Conservation (phyloP, 345 rosid genomes). For the Citrus australasica region DNA sequence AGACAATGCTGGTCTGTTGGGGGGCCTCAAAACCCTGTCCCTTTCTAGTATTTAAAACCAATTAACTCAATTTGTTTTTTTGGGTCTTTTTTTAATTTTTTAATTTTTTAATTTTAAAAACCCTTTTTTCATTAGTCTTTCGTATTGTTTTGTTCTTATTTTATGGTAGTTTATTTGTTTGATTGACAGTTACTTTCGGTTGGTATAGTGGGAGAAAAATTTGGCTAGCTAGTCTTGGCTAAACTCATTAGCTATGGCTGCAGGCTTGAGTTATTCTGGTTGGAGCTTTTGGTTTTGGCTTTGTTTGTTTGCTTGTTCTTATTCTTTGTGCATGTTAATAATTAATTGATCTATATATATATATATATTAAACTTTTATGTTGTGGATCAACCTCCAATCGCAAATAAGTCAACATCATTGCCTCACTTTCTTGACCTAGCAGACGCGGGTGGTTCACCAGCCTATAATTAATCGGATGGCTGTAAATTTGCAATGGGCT, state of each 20-base stretch:
- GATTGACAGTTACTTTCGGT: slow-evolving; percentile 41
- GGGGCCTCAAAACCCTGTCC: slow-evolving; percentile 20
- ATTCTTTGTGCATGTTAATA: slow-evolving; percentile 8
- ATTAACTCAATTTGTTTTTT: neutral
- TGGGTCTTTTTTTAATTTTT: neutral
- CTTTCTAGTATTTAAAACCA: slow-evolving; percentile 20
- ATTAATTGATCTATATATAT: neutral
- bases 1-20: slow-evolving; percentile 47
- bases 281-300: neutral
- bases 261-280: neutral
- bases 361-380: neutral
- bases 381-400: neutral
- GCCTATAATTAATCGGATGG: slow-evolving; percentile 13
- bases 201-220: slow-evolving; percentile 9
- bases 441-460: slow-evolving; percentile 27
- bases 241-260: neutral
- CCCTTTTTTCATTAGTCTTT: neutral
- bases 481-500: neutral
- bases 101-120: too few species aligned
- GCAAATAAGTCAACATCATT: slow-evolving; percentile 18
- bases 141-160: neutral
- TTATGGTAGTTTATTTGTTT: neutral
- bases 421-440: slow-evolving; percentile 18
- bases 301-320: slow-evolving; percentile 6
- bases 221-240: neutral